These are phyloP conservation scores for Pseudogymnoascus sp. DNA, from an alignment of 2,329 filamentous ascomycete species.

Conservation along the genomic window DNA sequence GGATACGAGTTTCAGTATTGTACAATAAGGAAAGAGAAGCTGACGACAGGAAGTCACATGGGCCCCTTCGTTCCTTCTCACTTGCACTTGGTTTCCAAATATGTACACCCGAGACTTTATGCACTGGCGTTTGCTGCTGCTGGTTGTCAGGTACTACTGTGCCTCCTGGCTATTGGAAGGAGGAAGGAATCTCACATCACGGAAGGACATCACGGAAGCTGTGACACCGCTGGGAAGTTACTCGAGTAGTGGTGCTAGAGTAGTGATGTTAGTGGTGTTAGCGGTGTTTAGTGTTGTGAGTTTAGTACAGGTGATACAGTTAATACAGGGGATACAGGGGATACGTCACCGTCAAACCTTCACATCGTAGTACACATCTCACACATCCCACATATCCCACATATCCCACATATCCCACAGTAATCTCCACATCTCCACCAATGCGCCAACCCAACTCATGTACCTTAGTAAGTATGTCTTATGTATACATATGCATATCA, in stretches of 20 bases:
- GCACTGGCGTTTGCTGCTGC: neutral
- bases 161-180: neutral
- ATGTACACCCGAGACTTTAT: neutral
- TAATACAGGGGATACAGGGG: neutral
- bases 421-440: neutral
- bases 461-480: slow-evolving; percentile 1
- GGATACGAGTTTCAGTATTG: neutral
- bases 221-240: neutral
- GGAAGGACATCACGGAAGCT: neutral
- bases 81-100: neutral
- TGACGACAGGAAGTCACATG: slow-evolving; percentile 1
- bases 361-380: neutral
- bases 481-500: slow-evolving; percentile 10
- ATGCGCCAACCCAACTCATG: slow-evolving; percentile 3
- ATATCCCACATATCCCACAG: neutral
- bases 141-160: neutral
- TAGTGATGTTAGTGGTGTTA: neutral
- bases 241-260: neutral
- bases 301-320: neutral
- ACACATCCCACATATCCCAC: neutral
- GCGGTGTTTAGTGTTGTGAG: neutral
- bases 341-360: slow-evolving; percentile 8
- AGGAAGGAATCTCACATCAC: neutral
- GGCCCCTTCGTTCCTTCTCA: neutral
- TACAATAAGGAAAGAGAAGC: neutral